Conservation (phyloP, 2,329 filamentous ascomycete species). For the Pleomassaria siparia region DNA sequence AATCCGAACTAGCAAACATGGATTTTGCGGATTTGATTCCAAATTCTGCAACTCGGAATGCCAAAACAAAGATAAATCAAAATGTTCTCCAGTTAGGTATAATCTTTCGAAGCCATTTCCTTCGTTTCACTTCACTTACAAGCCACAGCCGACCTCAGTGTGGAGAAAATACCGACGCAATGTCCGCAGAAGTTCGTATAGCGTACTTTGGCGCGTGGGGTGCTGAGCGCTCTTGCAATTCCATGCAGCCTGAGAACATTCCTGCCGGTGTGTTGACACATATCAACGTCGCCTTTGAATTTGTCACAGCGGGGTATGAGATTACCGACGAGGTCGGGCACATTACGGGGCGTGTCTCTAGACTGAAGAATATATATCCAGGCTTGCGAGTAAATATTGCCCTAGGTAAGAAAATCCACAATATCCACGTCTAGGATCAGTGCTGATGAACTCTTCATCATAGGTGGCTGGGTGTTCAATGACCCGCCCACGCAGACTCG, state of each 20-base stretch:
- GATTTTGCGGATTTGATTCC: background rate
- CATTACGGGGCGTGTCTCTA: background rate
- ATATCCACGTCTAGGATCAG: background rate
- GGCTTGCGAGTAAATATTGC: background rate
- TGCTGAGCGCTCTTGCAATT: background rate
- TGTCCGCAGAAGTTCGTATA: background rate
- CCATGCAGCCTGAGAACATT: background rate
- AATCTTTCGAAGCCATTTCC: background rate
- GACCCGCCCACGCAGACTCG: conserved; percentile 1
- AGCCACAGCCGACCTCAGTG: background rate
- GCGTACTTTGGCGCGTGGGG: background rate
- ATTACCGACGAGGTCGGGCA: background rate
- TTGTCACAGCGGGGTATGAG: background rate
- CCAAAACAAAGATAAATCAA: background rate
- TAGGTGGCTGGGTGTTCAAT: background rate
- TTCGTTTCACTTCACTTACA: background rate
- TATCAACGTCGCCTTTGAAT: background rate
- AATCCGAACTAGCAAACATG: background rate
- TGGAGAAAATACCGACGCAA: background rate
- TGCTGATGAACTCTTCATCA: background rate
- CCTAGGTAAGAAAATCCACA: background rate
- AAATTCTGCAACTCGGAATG: background rate
- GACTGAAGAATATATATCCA: background rate
- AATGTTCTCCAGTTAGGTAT: background rate
- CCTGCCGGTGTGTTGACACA: background rate